Percentiles rank a stretch among this genome's conserved stretches.
These are phyloP conservation scores for Apostasia ramifera DNA, from an alignment of 106 monocot species.

Conservation along the genomic window DNA sequence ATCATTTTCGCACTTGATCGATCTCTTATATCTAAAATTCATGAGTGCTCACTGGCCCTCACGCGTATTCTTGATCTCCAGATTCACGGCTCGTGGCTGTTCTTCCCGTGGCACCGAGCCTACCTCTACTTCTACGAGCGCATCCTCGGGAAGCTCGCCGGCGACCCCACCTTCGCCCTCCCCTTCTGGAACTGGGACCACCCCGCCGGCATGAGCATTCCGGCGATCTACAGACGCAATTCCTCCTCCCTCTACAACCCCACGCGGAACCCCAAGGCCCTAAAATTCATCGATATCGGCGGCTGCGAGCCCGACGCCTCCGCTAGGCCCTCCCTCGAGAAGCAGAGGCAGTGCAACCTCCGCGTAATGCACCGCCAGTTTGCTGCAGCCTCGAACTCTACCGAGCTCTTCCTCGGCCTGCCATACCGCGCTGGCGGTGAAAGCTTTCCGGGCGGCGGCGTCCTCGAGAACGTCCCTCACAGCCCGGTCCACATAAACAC, in stretches of 20 bases:
- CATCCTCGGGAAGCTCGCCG: conserved; percentile 27
- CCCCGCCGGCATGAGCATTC: conserved; percentile 20
- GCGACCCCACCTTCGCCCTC: conserved; percentile 10
- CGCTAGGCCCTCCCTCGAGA: neutral
- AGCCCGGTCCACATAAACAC: neutral
- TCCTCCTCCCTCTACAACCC: conserved; percentile 15
- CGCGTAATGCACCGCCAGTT: neutral
- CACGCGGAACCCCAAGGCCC: neutral
- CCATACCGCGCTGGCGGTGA: neutral
- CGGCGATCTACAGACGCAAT: conserved; percentile 8
- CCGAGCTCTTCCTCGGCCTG: conserved; percentile 14
- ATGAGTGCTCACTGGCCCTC: conserved; percentile 9
- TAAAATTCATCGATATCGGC: neutral
- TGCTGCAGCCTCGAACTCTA: conserved; percentile 5
- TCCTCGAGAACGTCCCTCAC: conserved; percentile 7
- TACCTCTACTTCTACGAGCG: conserved; percentile 19
- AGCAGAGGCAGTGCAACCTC: neutral
- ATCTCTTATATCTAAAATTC: neutral
- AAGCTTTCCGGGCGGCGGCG: neutral
- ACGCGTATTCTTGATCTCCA: conserved; percentile 21
- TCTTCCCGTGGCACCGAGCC: too few relatives aligned
- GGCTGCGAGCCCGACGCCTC: neutral
- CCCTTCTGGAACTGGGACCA: conserved; percentile 15
- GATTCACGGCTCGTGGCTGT: conserved; percentile 3
- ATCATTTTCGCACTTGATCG: too few relatives aligned